These are phyloP conservation scores for Alternaria viburni DNA, from an alignment of 2,329 filamentous ascomycete genomes.

Conservation along the genomic window DNA sequence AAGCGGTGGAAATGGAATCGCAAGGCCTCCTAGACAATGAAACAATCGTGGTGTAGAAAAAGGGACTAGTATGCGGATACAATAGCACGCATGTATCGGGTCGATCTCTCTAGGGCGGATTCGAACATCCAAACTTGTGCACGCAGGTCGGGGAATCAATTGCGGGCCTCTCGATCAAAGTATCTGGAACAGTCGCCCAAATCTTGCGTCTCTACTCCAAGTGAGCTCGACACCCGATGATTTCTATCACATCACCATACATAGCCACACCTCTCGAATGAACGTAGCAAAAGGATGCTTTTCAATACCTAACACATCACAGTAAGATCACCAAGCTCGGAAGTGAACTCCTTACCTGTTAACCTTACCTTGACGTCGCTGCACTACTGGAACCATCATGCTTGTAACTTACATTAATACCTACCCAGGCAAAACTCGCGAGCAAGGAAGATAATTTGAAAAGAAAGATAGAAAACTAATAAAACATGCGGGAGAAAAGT, in stretches of 20 bases:
- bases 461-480: conserved; percentile 17
- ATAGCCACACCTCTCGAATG: too few relatives aligned
- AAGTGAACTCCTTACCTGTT: conserved; percentile 33
- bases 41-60: accelerated
- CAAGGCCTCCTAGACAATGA: too few relatives aligned
- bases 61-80: too few relatives aligned
- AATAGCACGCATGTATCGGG: too few relatives aligned
- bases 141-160: too few relatives aligned
- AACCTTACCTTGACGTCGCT: conserved; percentile 33
- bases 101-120: too few relatives aligned
- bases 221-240: too few relatives aligned
- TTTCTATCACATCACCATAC: too few relatives aligned
- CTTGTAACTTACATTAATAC: conserved; percentile 35
- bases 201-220: too few relatives aligned
- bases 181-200: too few relatives aligned
- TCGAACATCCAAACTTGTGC: too few relatives aligned
- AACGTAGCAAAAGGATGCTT: neutral
- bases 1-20: accelerated
- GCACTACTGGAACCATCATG: conserved; percentile 2
- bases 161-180: too few relatives aligned
- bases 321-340: conserved; percentile 39
- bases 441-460: neutral
- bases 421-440: conserved; percentile 21
- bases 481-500: conserved; percentile 26
- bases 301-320: conserved; percentile 5